phyloP scores from a whole-genome alignment of 2,329 filamentous ascomycete genomes.

The Fusarium sp. region DNA sequence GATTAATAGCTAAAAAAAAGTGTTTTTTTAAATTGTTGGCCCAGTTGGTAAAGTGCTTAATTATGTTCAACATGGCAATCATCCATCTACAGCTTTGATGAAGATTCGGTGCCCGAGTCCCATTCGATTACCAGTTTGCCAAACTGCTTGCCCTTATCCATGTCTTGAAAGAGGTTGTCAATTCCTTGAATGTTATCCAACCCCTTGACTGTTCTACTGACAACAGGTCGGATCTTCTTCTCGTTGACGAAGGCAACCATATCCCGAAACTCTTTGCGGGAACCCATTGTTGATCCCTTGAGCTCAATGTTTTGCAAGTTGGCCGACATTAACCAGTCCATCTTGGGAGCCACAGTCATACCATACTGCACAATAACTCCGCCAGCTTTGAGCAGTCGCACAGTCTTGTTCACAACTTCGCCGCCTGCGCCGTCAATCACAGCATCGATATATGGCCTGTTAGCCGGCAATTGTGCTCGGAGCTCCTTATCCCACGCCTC shows the following conservation, averaged over 20 bases:
- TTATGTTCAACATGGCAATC: neutral
- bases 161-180: slow-evolving; percentile 85
- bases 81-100: slow-evolving; percentile 57
- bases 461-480: slow-evolving; percentile 69
- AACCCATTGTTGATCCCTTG: slow-evolving; percentile 90
- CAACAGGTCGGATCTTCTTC: slow-evolving; percentile 80
- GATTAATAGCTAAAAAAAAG: slow-evolving; percentile 25
- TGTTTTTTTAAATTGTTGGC: slow-evolving; percentile 3
- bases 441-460: slow-evolving; percentile 79
- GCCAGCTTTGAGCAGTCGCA: slow-evolving; percentile 80
- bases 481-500: slow-evolving; percentile 86
- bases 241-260: slow-evolving; percentile 87
- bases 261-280: slow-evolving; percentile 86
- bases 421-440: slow-evolving; percentile 94
- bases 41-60: no score
- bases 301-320: slow-evolving; percentile 91
- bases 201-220: slow-evolving; percentile 80
- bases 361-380: slow-evolving; percentile 90
- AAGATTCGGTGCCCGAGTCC: slow-evolving; percentile 51
- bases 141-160: slow-evolving; percentile 88
- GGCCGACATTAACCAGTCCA: slow-evolving; percentile 87
- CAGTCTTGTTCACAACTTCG: slow-evolving; percentile 78
- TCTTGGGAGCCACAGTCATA: slow-evolving; percentile 88
- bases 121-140: slow-evolving; percentile 91
- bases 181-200: slow-evolving; percentile 84